These are phyloP conservation scores for Peronospora belbahrii DNA, from an alignment of 352 stramenopile species.

Conservation along the genomic window DNA sequence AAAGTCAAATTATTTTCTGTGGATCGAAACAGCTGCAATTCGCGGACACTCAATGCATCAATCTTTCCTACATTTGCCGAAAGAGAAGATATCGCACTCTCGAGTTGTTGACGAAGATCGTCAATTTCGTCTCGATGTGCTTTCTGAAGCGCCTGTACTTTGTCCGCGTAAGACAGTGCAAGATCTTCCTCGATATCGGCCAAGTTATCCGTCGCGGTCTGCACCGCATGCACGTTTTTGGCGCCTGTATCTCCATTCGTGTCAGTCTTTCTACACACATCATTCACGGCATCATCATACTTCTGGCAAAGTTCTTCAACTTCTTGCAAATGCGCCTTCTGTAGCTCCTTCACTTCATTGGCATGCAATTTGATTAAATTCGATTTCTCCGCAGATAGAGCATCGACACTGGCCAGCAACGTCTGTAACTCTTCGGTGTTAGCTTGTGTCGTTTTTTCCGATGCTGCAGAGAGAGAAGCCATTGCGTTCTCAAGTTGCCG, in stretches of 20 bases:
- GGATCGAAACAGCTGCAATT: slow-evolving; percentile 13
- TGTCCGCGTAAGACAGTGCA: background rate
- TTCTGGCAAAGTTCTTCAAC: slow-evolving; percentile 2
- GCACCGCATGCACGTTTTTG: slow-evolving; percentile 21
- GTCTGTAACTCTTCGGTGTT: slow-evolving; percentile 1
- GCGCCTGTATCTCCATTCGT: slow-evolving; percentile 13
- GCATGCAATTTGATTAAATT: background rate
- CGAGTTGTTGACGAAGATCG: slow-evolving; percentile 12
- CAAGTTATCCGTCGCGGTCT: slow-evolving; percentile 14
- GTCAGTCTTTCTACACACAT: background rate
- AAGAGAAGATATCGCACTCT: slow-evolving; percentile 3
- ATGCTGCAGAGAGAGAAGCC: background rate
- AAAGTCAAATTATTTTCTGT: slow-evolving; percentile 1
- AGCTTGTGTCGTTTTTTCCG: background rate
- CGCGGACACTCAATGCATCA: background rate
- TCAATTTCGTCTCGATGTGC: slow-evolving; percentile 7
- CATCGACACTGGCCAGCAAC: slow-evolving; percentile 1
- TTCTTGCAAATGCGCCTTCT: slow-evolving; percentile 3
- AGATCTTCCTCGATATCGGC: slow-evolving; percentile 10
- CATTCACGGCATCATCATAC: background rate
- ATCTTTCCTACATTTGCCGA: background rate
- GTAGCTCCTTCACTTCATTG: slow-evolving; percentile 3
- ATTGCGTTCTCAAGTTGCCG: slow-evolving; percentile 15
- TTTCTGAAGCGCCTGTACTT: slow-evolving; percentile 17
- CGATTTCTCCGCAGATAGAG: slow-evolving; percentile 1